Conservation (phyloP, 371 early-diverging fungal genomes). For the Mucor irregularis region DNA sequence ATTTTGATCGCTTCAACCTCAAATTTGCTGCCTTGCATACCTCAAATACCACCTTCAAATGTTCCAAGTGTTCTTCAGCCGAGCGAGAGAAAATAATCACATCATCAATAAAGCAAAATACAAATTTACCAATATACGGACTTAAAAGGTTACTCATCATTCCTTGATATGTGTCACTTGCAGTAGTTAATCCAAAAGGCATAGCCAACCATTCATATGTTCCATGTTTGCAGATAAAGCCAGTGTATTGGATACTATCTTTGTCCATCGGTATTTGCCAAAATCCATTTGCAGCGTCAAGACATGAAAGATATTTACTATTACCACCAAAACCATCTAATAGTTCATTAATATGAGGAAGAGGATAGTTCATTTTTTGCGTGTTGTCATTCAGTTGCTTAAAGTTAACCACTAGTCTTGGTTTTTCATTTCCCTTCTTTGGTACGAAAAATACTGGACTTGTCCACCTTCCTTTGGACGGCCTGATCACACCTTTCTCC, state of each 20-base stretch:
- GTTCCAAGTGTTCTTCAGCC: constrained; percentile 33
- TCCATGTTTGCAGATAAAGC: constrained; percentile 50
- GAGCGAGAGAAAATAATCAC: constrained; percentile 38
- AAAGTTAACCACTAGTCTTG: constrained; percentile 35
- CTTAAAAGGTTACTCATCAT: constrained; percentile 31
- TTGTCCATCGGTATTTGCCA: constrained; percentile 31
- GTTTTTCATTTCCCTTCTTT: constrained; percentile 38
- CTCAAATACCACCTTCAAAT: constrained; percentile 33
- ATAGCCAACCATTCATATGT: constrained; percentile 50
- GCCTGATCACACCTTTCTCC: constrained; percentile 9
- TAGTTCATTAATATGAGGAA: constrained; percentile 42
- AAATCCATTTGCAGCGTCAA: constrained; percentile 34
- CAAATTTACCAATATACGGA: constrained; percentile 20
- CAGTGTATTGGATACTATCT: constrained; percentile 43
- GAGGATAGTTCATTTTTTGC: constrained; percentile 31
- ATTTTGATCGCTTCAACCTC: constrained; percentile 41
- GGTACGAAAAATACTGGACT: constrained; percentile 45
- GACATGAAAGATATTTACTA: background rate
- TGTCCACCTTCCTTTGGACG: constrained; percentile 12
- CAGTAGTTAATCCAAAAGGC: constrained; percentile 51
- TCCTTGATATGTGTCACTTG: constrained; percentile 33
- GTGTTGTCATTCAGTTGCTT: constrained; percentile 41
- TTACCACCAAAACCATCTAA: constrained; percentile 28
- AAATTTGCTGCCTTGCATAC: constrained; percentile 28
- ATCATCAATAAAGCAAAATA: constrained; percentile 50